Percentiles rank a stretch among this genome's conserved stretches.
Evolutionary conservation across 768 basidiomycete species (phyloP).

Genomic region (Mycena belliarum): DNA sequence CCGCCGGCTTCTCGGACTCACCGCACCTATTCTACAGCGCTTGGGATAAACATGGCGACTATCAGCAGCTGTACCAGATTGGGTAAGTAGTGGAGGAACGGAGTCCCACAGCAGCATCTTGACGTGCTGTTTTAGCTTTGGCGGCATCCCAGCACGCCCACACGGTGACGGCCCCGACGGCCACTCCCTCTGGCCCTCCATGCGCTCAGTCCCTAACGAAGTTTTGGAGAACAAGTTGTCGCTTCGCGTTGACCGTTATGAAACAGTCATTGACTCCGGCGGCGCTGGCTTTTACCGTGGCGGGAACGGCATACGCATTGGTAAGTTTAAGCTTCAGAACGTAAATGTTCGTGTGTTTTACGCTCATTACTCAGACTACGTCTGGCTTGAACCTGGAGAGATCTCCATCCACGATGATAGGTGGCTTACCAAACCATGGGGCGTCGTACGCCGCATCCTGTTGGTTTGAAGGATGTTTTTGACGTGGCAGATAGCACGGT

Average conservation of each 20-base stretch:
- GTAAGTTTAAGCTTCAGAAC: background rate
- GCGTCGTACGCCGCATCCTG: conserved; percentile 1
- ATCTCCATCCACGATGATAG: conserved; percentile 24
- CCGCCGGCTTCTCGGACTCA: conserved; percentile 21
- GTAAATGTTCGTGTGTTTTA: no score
- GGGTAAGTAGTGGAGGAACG: no score
- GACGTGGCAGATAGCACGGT: background rate
- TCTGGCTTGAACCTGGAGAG: conserved; percentile 20
- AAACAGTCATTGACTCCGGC: conserved; percentile 22
- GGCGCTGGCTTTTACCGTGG: conserved; percentile 19
- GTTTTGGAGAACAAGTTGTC: conserved; percentile 21
- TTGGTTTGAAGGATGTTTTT: background rate
- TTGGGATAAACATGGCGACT: background rate
- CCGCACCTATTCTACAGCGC: conserved; percentile 22
- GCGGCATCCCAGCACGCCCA: conserved; percentile 22
- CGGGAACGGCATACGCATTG: conserved; percentile 20
- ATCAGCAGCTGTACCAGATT: background rate
- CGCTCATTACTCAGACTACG: conserved; percentile 2
- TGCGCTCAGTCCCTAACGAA: conserved; percentile 22
- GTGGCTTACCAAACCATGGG: conserved; percentile 24
- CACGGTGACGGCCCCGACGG: conserved; percentile 15
- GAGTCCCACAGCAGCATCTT: background rate
- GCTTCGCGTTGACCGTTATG: conserved; percentile 22
- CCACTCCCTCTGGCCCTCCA: conserved; percentile 16
- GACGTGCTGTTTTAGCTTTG: no score